Conservation (phyloP, 768 basidiomycete species). For the Sporobolomyces pararoseus region DNA sequence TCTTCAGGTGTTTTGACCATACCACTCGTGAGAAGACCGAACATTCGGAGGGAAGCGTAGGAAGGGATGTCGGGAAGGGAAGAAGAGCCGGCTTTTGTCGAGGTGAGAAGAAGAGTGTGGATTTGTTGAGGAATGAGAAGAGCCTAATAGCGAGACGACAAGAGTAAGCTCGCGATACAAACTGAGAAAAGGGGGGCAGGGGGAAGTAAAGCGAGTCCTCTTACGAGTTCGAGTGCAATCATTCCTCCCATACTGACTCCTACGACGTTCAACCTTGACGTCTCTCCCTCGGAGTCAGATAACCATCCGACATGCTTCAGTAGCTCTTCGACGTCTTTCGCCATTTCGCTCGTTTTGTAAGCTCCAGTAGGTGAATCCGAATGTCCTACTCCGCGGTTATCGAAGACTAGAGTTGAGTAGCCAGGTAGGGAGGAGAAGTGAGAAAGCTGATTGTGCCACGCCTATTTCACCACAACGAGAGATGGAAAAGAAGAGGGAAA, state of each 20-base stretch:
- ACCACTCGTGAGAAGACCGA: slow-evolving; percentile 10
- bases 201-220: background rate
- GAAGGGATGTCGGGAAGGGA: slow-evolving; percentile 3
- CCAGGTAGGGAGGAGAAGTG: slow-evolving; percentile 21
- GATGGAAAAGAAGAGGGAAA: background rate
- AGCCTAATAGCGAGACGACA: slow-evolving; percentile 14
- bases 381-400: slow-evolving; percentile 44
- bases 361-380: slow-evolving; percentile 16
- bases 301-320: slow-evolving; percentile 39
- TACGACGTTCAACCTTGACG: slow-evolving; percentile 16
- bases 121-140: slow-evolving; percentile 33
- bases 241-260: slow-evolving; percentile 44
- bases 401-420: slow-evolving; percentile 41
- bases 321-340: slow-evolving; percentile 36
- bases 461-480: slow-evolving; percentile 3
- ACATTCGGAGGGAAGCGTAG: background rate
- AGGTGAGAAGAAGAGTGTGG: slow-evolving; percentile 35
- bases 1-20: slow-evolving; percentile 17
- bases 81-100: slow-evolving; percentile 29
- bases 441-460: slow-evolving; percentile 39
- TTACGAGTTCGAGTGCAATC: slow-evolving; percentile 41
- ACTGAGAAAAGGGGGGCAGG: background rate
- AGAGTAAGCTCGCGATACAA: background rate
- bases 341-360: slow-evolving; percentile 40
- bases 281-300: background rate